Evolutionary conservation across 2,329 filamentous ascomycete genomes (phyloP).

Genomic region (Stenocarpella maydis): DNA sequence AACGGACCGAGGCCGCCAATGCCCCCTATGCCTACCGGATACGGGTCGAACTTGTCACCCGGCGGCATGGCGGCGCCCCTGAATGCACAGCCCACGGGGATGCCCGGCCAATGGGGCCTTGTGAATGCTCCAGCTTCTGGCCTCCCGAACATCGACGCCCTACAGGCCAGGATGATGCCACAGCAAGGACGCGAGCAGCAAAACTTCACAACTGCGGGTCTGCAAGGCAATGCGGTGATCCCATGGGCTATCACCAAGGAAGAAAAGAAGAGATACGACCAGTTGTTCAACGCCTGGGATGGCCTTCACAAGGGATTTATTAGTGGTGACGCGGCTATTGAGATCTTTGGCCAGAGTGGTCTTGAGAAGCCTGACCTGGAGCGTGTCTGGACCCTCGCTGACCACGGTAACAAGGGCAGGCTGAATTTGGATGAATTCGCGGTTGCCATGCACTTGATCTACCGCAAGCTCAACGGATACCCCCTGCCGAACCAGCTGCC

Average conservation of each 20-base stretch:
- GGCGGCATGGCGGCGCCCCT: conserved; percentile 71
- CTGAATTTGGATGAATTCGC: conserved; percentile 97
- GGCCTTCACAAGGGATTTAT: conserved; percentile 93
- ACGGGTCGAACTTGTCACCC: conserved; percentile 63
- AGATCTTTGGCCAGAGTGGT: conserved; percentile 96
- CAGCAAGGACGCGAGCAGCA: conserved; percentile 89
- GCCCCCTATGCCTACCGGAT: conserved; percentile 77
- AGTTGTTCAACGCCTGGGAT: conserved; percentile 96
- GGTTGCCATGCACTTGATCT: conserved; percentile 98
- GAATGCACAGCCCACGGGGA: conserved; percentile 92
- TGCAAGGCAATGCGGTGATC: conserved; percentile 93
- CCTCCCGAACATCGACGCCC: conserved; percentile 89
- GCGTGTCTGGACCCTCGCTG: conserved; percentile 91
- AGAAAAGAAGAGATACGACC: conserved; percentile 96
- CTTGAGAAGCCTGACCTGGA: conserved; percentile 90
- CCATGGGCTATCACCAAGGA: conserved; percentile 99
- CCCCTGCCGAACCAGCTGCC: conserved; percentile 88
- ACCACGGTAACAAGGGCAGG: conserved; percentile 92
- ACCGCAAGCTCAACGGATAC: conserved; percentile 95
- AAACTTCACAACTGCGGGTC: conserved; percentile 82
- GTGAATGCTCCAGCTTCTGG: conserved; percentile 92
- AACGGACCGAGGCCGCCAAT: conserved; percentile 83
- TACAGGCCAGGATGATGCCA: conserved; percentile 97
- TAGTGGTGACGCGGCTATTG: conserved; percentile 89
- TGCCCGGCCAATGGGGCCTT: conserved; percentile 96